Evolutionary conservation across 148 eudicot species (phyloP).

Genomic region (Diospyros lotus): DNA sequence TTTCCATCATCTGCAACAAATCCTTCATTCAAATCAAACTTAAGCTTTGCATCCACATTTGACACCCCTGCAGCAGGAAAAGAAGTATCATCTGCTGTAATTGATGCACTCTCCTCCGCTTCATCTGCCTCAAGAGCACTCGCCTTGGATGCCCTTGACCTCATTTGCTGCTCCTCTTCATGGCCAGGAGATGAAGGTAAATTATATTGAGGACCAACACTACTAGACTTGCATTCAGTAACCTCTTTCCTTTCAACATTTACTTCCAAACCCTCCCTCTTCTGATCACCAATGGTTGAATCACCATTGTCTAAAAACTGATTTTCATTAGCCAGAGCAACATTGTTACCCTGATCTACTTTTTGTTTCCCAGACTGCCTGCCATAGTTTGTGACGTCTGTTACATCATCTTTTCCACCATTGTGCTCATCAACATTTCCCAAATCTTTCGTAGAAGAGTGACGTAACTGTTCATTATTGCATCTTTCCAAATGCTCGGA

Average conservation of each 20-base stretch:
- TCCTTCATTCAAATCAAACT: conserved; percentile 75
- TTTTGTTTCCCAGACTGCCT: conserved; percentile 11
- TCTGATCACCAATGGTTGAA: conserved; percentile 14
- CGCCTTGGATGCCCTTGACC: conserved; percentile 24
- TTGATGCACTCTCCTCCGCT: conserved; percentile 19
- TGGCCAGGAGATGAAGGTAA: conserved; percentile 7
- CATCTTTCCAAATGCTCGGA: conserved; percentile 17
- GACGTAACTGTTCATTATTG: conserved; percentile 16
- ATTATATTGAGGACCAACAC: conserved; percentile 4
- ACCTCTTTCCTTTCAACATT: conserved; percentile 24
- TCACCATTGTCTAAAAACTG: conserved; percentile 14
- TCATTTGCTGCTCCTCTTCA: conserved; percentile 18
- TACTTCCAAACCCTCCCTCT: conserved; percentile 18
- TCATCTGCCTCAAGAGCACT: conserved; percentile 25
- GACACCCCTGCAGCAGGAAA: conserved; percentile 23
- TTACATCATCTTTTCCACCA: conserved; percentile 15
- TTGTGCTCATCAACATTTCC: conserved; percentile 17
- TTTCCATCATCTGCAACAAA: conserved; percentile 58
- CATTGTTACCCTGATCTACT: conserved; percentile 13
- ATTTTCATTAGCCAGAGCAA: conserved; percentile 10
- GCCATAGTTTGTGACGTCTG: conserved; percentile 15
- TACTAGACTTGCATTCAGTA: background rate
- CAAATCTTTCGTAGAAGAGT: conserved; percentile 18
- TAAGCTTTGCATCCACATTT: conserved; percentile 36
- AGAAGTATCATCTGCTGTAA: conserved; percentile 15